Evolutionary conservation across 106 monocot genomes (phyloP).

Genomic region (Apostasia shenzhenica): DNA sequence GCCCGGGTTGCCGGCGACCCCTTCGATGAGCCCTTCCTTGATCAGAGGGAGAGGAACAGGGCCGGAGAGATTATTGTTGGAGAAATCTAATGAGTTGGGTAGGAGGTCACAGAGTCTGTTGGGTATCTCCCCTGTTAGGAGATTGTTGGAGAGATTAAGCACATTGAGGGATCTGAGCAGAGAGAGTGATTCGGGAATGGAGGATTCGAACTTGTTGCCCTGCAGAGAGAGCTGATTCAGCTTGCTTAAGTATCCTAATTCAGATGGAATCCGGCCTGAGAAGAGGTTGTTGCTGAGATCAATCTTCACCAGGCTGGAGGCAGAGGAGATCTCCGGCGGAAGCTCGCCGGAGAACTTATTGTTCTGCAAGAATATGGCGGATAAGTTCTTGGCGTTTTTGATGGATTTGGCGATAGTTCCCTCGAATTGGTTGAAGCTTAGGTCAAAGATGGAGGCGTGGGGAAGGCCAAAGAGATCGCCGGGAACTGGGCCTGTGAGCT

Average conservation of each 20-base stretch:
- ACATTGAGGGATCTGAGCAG: conserved; percentile 72
- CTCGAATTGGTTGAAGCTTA: conserved; percentile 65
- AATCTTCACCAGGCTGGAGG: conserved; percentile 58
- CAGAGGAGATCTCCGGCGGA: conserved; percentile 52
- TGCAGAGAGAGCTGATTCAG: conserved; percentile 80
- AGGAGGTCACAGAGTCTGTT: conserved; percentile 64
- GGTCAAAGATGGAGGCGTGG: conserved; percentile 67
- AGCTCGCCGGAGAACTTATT: conserved; percentile 56
- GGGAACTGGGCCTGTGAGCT: conserved; percentile 47
- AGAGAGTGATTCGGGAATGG: conserved; percentile 71
- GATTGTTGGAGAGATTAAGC: conserved; percentile 86
- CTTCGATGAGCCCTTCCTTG: conserved; percentile 71
- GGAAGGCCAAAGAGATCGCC: conserved; percentile 54
- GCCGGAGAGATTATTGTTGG: conserved; percentile 77
- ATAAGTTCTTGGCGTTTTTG: conserved; percentile 67
- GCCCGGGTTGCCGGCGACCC: conserved; percentile 65
- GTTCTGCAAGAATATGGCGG: conserved; percentile 63
- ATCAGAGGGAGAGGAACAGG: conserved; percentile 70
- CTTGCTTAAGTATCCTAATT: conserved; percentile 40
- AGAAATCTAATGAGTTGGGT: conserved; percentile 87
- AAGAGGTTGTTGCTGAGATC: conserved; percentile 81
- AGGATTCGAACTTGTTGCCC: conserved; percentile 51
- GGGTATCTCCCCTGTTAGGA: conserved; percentile 74
- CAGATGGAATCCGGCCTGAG: conserved; percentile 60
- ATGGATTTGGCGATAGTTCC: conserved; percentile 47